Base-by-base conservation (phyloP, 768 basidiomycete genomes). In the Phylloporus rhodoxanthus region DNA sequence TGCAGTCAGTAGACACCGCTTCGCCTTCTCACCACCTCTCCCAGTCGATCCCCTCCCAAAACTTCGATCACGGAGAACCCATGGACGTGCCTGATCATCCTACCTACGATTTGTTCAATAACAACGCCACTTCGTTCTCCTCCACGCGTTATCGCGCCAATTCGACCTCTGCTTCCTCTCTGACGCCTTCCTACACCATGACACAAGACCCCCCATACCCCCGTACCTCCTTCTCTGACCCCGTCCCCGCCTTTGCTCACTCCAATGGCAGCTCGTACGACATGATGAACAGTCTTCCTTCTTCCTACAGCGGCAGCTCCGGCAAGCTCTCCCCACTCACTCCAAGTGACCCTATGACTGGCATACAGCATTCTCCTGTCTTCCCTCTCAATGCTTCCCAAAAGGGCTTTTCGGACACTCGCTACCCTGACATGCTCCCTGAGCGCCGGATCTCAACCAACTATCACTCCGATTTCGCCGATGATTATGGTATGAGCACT, bases 301-400 rank as follows among this genome's bases (percentile, higher is more conserved):
- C 82, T 3, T 83, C 81, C 14, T 80, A 82, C 69, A 67, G 63
- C 11, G 56, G 64, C 39, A 76, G 74, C 70, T 82, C 80, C 51
- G 85, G 85, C 54, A 88, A 87, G 67, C 83, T 82, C 43, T 87
- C 87, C 17, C 85, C 87, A 0, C 72, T 87, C 38, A 84, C 84
- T 11, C 85, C 85, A 29, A 82, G 67, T 57, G 86, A 87, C 65
- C 71, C 80, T 37, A 77, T 81, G 52, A 68, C 72, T 50, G 72
- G 73, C 43, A 71, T 87, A 8, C 82, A 81, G 57, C 78, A 77
- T 53, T 66, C 77, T 5, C 70, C 77, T 14, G 72, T 66, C 7
- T 85, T 82, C 59, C 71, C 81, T 19, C 67, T 68, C 50, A 63
- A 54, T 19, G 59, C 61, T 11, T 65, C 65, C 52, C 65, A 63